Conservation (phyloP, 768 basidiomycete genomes). For the Strobilomyces echinocephalus region DNA sequence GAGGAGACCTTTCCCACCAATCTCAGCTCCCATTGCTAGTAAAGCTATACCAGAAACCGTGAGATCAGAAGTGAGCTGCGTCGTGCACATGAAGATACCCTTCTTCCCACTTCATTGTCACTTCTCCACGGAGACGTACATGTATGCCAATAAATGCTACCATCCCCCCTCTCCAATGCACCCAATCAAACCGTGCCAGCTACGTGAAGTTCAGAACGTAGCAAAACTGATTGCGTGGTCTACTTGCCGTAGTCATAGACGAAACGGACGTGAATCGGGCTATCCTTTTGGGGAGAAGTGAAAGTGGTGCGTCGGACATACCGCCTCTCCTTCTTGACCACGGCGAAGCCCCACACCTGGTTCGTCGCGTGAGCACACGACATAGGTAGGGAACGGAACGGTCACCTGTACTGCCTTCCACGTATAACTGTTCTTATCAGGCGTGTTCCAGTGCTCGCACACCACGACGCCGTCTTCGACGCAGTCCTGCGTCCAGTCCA, state of each 20-base stretch:
- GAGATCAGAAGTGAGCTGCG: not conserved
- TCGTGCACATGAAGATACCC: not conserved
- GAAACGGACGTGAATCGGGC: constrained; percentile 45
- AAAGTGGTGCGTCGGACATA: constrained; percentile 61
- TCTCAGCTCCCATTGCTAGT: constrained; percentile 41
- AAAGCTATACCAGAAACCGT: constrained; percentile 1
- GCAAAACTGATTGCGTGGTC: not conserved
- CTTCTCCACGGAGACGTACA: not conserved
- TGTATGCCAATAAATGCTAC: not conserved
- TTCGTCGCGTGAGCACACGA: not conserved
- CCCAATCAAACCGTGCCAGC: constrained; percentile 4
- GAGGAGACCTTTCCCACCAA: constrained; percentile 34
- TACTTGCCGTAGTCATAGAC: constrained; percentile 66
- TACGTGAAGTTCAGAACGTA: constrained; percentile 12
- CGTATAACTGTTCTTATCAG: not conserved
- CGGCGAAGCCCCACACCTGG: constrained; percentile 61
- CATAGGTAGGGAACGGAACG: constrained; percentile 7
- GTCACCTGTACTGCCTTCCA: constrained; percentile 48
- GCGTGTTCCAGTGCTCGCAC: not conserved
- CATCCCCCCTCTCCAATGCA: not conserved
- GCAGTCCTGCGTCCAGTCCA: not conserved
- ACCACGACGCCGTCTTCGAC: not conserved
- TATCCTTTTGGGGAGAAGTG: constrained; percentile 50
- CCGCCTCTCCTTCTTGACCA: constrained; percentile 52
- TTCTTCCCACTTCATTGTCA: not conserved